Evolutionary conservation across 1,284 basidiomycete genomes (phyloP), one percentile per base, ranked within the genome.

Genomic region (Apiotrichum porosum): DNA sequence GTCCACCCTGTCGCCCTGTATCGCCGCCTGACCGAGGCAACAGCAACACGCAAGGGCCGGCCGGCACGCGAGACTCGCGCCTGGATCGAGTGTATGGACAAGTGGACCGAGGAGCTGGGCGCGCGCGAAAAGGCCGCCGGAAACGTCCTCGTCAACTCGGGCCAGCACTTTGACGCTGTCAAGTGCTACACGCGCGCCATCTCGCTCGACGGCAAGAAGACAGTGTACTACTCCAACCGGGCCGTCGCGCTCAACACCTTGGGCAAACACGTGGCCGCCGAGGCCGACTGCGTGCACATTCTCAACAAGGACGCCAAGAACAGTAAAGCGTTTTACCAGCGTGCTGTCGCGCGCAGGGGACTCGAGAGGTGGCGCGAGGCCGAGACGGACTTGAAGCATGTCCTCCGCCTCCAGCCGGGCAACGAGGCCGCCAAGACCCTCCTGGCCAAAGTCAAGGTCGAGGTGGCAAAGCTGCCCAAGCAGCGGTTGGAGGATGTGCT

Each of bases 51-150:
- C 33, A 49, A 33, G 32, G 58, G 31, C 43, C 56, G 33, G 52
- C 54, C 35, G 44, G 44, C 39, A 19, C 48, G 19, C 32, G 46
- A 34, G 57, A 21, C 56, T n/a, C 54, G 61, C 35, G 60, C 60
- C 13, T 74, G 72, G 72, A 50, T 52, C 43, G 63, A 62, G 32
- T 74, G 72, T 52, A 74, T 74, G 72, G 69, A 72, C 54, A 62
- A 64, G 44, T 74, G 72, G 72, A 65, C 62, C 26, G 71, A 74
- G 52, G 69, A 73, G 56, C 52, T 73, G 4, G 72, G 69, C 6
- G 65, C 65, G 18, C 61, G 64, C 41, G 72, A 74, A 43, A 71
- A 72, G 60, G 63, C 66, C 19, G 47, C 69, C 58, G 72, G 72
- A 33, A 74, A 74, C 56, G 68, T 63, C 28, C 52, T 54, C 17